Conservation (phyloP, 352 stramenopile species). For the Phytophthora hybrid region DNA sequence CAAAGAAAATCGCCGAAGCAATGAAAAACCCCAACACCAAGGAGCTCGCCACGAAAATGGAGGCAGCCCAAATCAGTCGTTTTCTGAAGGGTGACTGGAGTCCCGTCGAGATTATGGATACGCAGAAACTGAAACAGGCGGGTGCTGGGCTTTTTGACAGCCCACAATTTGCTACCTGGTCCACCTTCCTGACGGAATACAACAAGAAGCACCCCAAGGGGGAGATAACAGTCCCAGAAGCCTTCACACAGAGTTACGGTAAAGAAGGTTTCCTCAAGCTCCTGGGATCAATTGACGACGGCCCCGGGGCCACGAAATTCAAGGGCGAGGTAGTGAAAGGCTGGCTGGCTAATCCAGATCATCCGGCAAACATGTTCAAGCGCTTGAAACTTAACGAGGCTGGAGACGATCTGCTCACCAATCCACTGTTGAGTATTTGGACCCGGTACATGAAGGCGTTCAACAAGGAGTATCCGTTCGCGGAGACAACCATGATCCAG, state of each 20-base stretch:
- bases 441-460: not conserved
- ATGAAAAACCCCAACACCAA: not conserved
- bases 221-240: not conserved
- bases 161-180: not conserved
- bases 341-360: not conserved
- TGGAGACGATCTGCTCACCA: not conserved
- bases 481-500: conserved; percentile 8
- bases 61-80: not conserved
- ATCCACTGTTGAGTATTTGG: not conserved
- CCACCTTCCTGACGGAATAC: not conserved
- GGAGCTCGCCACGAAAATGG: not conserved
- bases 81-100: too few relatives aligned
- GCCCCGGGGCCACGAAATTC: not conserved
- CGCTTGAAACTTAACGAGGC: not conserved
- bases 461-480: not conserved
- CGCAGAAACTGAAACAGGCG: too few relatives aligned
- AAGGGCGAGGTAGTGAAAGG: not conserved
- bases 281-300: not conserved
- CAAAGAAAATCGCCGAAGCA: not conserved
- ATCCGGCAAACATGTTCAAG: not conserved
- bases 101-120: too few relatives aligned
- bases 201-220: not conserved
- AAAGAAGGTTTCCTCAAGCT: not conserved
- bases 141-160: too few relatives aligned
- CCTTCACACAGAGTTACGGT: not conserved